Evolutionary conservation across 163 green algal species (phyloP).

Genomic region (Chlorella variabilis): DNA sequence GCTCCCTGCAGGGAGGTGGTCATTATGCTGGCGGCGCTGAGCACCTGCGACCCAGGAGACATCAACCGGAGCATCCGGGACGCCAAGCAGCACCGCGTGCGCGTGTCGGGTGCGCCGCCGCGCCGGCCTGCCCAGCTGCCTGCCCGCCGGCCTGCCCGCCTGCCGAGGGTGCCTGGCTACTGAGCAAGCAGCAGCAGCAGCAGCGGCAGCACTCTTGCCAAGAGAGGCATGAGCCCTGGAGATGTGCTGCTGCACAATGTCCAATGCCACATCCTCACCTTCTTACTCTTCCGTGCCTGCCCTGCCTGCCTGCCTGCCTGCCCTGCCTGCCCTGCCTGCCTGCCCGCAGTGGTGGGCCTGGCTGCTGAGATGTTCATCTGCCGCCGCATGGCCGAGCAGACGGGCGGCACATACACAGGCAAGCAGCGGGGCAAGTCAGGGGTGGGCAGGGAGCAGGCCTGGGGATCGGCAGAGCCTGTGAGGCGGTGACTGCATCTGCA

Average conservation of each 20-base stretch:
- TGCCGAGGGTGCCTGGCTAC: no score
- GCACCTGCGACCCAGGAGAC: constrained; percentile 91
- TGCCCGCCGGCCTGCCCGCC: no score
- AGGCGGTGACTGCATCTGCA: no score
- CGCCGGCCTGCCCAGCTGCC: background rate
- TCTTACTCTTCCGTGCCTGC: no score
- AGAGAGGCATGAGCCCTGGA: no score
- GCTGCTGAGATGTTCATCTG: constrained; percentile 93
- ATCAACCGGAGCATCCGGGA: constrained; percentile 77
- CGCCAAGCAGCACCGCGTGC: constrained; percentile 65
- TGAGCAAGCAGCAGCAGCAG: no score
- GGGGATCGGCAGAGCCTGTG: no score
- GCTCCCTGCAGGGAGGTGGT: constrained; percentile 74
- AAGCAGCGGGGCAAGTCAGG: background rate
- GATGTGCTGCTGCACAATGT: no score
- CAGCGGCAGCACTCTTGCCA: no score
- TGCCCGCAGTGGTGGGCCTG: constrained; percentile 81
- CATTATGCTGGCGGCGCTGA: constrained; percentile 84
- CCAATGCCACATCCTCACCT: no score
- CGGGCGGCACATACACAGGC: constrained; percentile 31
- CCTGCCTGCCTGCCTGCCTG: no score
- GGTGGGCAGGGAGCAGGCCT: no score
- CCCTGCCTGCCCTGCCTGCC: background rate
- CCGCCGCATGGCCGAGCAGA: constrained; percentile 63
- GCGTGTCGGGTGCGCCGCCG: constrained; percentile 65